phyloP scores from a whole-genome alignment of 345 rosid genomes.

The Eucalyptus melliodora region DNA sequence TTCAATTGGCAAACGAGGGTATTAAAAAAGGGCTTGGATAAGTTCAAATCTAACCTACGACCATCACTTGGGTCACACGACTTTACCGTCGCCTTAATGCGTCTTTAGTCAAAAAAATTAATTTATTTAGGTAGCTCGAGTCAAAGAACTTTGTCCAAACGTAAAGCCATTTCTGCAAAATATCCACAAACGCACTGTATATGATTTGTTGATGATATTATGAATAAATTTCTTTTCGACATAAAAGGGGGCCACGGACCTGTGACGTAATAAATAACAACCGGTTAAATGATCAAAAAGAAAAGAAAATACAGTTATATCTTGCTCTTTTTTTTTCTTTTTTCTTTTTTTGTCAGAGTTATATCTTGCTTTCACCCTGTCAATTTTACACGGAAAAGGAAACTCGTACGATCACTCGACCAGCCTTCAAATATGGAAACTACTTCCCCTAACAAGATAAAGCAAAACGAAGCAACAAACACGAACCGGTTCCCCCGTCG shows the following conservation, averaged over 20 bases:
- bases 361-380: neutral
- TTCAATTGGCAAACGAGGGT: neutral
- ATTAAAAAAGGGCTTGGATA: neutral
- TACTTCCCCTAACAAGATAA: neutral
- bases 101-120: no score
- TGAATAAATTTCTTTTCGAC: neutral
- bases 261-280: no score
- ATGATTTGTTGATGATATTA: neutral
- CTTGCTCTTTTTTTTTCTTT: no score
- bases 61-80: neutral
- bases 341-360: neutral
- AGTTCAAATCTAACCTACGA: fast-evolving
- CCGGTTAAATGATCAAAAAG: neutral
- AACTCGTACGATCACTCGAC: neutral
- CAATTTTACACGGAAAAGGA: no score
- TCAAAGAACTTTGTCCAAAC: neutral
- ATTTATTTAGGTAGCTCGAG: neutral
- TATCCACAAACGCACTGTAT: neutral
- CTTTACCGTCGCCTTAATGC: neutral
- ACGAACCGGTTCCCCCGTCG: neutral
- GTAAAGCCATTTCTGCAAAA: neutral
- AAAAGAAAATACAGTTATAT: no score
- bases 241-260: no score
- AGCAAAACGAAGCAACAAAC: neutral
- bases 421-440: neutral